Evolutionary conservation across 148 eudicot genomes (phyloP), one percentile per base, ranked within the genome.

Genomic region (Gaultheria prostrata): DNA sequence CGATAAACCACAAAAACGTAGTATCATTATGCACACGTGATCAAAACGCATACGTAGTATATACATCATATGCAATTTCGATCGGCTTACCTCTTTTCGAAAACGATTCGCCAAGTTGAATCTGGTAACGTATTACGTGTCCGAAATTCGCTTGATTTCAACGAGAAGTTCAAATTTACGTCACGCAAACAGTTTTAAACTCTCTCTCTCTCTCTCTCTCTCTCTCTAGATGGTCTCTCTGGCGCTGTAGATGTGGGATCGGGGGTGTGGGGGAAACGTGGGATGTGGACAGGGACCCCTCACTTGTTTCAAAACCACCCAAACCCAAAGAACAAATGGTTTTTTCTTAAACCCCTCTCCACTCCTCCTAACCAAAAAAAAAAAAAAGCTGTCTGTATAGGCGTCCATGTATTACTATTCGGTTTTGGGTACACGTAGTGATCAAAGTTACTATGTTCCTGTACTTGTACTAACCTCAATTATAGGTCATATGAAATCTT

Each of bases 71-170:
- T 14, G 72, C 20, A 70, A 70, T 81, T 63, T 20, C 46, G 77
- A 69, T 81, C 63, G 48, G 48, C 67, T 82, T 78, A 87, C 90
- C 89, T 81, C 71, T 79, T 61, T 26, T 7, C 32, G 61, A 43
- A 76, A 73, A 51, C 51, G 87, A 85, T 67, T 84, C 91, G 75
- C 85, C 54, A 72, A 30, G 80, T 85, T 83, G 80, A 82, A 79
- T 73, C 69, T 48, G 63, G 26, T 46, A 3, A 76, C 33, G 83
- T 24, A 81, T 32, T 32, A 49, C 33, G 59, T 32, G 59, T 50
- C 1, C 26, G 30, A 21, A 67, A 51, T 45, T 82, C 51, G 63
- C 61, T 59, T 82, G n/a, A 53, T 14, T 53, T 71, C 33, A 6
- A 71, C 57, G 50, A 72, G 51, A 53, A 82, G 39, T 82, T 82